These are phyloP conservation scores for Pseudozyma tsukubaensis DNA, from an alignment of 1,284 basidiomycete genomes.

Conservation along the genomic window DNA sequence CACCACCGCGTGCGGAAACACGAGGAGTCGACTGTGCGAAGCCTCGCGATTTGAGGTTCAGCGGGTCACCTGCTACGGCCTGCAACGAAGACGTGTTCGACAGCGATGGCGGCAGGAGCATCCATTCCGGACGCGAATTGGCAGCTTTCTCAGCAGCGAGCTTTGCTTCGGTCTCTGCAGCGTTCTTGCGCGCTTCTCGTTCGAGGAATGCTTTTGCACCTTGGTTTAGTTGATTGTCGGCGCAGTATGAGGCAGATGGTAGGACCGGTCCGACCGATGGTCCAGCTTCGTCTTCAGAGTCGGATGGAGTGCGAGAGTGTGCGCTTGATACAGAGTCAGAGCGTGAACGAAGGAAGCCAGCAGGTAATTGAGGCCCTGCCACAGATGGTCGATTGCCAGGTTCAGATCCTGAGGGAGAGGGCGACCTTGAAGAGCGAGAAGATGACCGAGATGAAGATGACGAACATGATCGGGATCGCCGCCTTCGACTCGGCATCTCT, in stretches of 20 bases:
- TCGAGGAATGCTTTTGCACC: slow-evolving; percentile 40
- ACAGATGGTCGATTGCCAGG: slow-evolving; percentile 2
- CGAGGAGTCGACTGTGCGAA: slow-evolving; percentile 55
- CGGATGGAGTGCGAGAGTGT: not conserved
- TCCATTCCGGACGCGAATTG: slow-evolving; percentile 52
- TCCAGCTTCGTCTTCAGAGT: slow-evolving; percentile 13
- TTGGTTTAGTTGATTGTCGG: slow-evolving; percentile 14
- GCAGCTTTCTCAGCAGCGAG: slow-evolving; percentile 32
- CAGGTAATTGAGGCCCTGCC: slow-evolving; percentile 34
- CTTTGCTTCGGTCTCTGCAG: slow-evolving; percentile 29
- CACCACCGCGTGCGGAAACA: slow-evolving; percentile 28
- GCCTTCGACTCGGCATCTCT: slow-evolving; percentile 1
- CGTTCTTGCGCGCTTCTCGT: slow-evolving; percentile 37
- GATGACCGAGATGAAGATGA: not conserved
- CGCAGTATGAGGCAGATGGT: not conserved
- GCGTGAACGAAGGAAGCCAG: slow-evolving; percentile 22
- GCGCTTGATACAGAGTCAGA: slow-evolving; percentile 19
- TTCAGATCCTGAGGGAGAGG: slow-evolving; percentile 12
- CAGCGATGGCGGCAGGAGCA: slow-evolving; percentile 48
- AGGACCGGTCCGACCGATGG: slow-evolving; percentile 32
- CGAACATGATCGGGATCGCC: slow-evolving; percentile 3
- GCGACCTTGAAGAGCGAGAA: slow-evolving; percentile 2
- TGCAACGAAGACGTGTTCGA: slow-evolving; percentile 37
- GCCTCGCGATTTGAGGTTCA: slow-evolving; percentile 53
- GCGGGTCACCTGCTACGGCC: slow-evolving; percentile 38